Conservation (phyloP, 140 eudicot species). For the Erigeron philadelphicus region DNA sequence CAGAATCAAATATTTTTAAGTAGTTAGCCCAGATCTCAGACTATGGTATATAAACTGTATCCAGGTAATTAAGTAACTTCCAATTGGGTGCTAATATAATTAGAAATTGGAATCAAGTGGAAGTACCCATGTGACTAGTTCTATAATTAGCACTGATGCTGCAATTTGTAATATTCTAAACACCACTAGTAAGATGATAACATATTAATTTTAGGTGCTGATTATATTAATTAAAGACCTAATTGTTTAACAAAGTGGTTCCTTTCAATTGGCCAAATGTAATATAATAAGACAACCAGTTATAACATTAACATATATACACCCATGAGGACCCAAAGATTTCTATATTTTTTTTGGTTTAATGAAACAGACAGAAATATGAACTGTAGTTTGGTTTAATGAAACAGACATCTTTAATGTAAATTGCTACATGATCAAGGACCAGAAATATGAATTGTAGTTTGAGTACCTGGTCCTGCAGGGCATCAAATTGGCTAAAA, state of each 20-base stretch:
- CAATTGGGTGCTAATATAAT: slow-evolving; percentile 24
- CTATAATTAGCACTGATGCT: slow-evolving; percentile 25
- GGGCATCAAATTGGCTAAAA: no score
- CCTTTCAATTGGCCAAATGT: slow-evolving; percentile 27
- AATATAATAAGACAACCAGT: slow-evolving; percentile 19
- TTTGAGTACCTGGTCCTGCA: no score
- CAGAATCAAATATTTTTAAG: slow-evolving; percentile 8
- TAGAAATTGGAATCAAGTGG: slow-evolving; percentile 27
- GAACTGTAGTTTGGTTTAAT: not conserved
- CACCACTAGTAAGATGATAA: slow-evolving; percentile 28
- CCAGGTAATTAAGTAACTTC: slow-evolving; percentile 14
- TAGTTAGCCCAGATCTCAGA: slow-evolving; percentile 25
- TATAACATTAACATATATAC: slow-evolving; percentile 21
- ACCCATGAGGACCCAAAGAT: slow-evolving; percentile 26
- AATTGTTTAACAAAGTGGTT: slow-evolving; percentile 22
- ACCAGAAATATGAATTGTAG: not conserved
- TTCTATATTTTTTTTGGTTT: not conserved
- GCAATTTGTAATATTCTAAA: slow-evolving; percentile 29
- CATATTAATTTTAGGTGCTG: not conserved
- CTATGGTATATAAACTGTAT: slow-evolving; percentile 7
- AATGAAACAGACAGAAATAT: slow-evolving; percentile 27
- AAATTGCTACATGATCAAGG: slow-evolving; percentile 16
- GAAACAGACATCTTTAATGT: slow-evolving; percentile 28
- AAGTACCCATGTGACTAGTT: slow-evolving; percentile 33
- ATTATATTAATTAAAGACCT: slow-evolving; percentile 22